Evolutionary conservation across 495 filamentous ascomycete genomes (phyloP), one percentile per base, ranked within the genome.

Genomic region (Aspergillus nidulans): DNA sequence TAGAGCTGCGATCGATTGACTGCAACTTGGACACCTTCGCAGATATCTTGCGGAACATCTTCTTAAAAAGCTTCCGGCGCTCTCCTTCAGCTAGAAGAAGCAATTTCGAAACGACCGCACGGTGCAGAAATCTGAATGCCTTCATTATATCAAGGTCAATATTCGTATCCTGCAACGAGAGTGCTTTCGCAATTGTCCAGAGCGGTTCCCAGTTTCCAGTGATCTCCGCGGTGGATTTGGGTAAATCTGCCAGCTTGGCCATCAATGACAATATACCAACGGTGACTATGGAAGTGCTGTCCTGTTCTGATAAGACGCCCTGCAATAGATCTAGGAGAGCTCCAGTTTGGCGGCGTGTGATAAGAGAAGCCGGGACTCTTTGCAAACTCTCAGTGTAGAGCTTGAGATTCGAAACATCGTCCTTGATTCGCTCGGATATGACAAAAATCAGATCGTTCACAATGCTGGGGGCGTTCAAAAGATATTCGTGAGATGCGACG

Each of bases 101-200:
- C 6, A 77, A 58, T 47, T 75, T 76, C 4, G 63, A 49, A 16
- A 71, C 66, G 18, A 76, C 62, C 7, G 69, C 65, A 18, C 60
- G 63, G 47, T 73, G 60, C n/a, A 77, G 36, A 45, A 66, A 68
- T 44, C 72, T 63, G 60, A 73, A 76, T 12, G 69, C 61, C 54
- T 74, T 74, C 67, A 75, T 74, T 25, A 73, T 69, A 47, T 72
- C 66, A 15, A 76, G 69, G 51, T 77, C 75, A 24, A 66, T 41
- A 4, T 71, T 67, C 7, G 63, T 70, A 20, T 68, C 69, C 20
- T 66, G 55, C 18, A 77, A 42, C 25, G 61, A 53, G 38, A 76
- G 60, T 18, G 68, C 62, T 54, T 70, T 74, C 26, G 72, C 69
- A 16, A 67, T 59, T 30, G 63, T 66, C 65, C 68, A 76, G 40